These are phyloP conservation scores for Xerocomus spinulosus DNA, from an alignment of 768 basidiomycete genomes.

Conservation along the genomic window DNA sequence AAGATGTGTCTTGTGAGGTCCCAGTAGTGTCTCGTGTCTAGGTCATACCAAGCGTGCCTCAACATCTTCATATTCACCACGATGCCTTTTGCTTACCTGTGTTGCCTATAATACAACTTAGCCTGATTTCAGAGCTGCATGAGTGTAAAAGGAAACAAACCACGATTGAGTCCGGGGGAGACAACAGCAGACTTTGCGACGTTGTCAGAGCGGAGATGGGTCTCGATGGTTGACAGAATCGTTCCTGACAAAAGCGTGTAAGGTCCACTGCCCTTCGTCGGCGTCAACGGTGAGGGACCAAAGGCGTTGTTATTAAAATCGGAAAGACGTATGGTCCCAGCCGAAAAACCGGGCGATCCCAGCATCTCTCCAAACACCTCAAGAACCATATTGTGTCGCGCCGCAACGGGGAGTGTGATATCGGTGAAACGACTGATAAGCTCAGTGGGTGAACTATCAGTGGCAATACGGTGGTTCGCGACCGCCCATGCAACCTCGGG, in stretches of 20 bases:
- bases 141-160: background rate
- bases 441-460: background rate
- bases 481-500: background rate
- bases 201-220: background rate
- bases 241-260: background rate
- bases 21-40: background rate
- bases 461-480: background rate
- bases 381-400: slow-evolving; percentile 30
- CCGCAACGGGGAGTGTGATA: background rate
- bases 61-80: background rate
- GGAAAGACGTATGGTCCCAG: slow-evolving; percentile 31
- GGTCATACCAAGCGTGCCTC: background rate
- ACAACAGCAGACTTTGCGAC: background rate
- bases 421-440: background rate
- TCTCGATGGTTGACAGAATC: background rate
- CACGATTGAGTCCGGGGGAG: background rate
- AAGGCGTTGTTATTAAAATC: background rate
- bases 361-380: slow-evolving; percentile 37
- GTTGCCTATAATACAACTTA: background rate
- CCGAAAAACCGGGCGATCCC: slow-evolving; percentile 18
- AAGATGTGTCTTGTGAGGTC: slow-evolving; percentile 39
- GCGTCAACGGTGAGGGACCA: background rate
- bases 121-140: background rate
- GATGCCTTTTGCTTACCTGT: background rate
- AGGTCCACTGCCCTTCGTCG: background rate